Evolutionary conservation across 495 filamentous ascomycete genomes (phyloP).

Genomic region (Neurospora cerealis): DNA sequence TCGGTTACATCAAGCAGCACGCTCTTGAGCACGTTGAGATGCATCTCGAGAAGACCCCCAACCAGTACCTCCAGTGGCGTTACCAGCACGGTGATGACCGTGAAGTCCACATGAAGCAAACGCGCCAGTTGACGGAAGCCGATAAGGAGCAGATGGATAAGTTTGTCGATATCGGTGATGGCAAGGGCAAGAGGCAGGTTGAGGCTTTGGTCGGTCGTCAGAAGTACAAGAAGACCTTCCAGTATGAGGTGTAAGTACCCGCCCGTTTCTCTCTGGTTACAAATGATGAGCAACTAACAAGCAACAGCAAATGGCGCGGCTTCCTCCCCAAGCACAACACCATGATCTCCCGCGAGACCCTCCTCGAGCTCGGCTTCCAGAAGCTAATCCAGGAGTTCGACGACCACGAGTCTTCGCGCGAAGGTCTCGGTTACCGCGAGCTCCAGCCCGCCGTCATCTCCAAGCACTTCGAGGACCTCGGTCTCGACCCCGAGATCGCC

Average conservation of each 20-base stretch:
- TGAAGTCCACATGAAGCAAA: constrained; percentile 96
- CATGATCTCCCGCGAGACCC: constrained; percentile 86
- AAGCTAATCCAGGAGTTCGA: constrained; percentile 98
- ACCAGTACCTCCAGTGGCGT: constrained; percentile 98
- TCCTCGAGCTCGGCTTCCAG: constrained; percentile 72
- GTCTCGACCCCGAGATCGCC: constrained; percentile 92
- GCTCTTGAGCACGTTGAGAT: constrained; percentile 98
- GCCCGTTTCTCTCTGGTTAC: not conserved
- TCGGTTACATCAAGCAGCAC: constrained; percentile 99
- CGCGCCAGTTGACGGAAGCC: constrained; percentile 73
- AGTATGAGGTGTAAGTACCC: constrained; percentile 84
- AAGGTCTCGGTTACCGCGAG: constrained; percentile 90
- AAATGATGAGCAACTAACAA: constrained; percentile 9
- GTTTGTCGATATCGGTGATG: constrained; percentile 71
- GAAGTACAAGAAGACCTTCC: constrained; percentile 98
- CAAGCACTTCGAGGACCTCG: constrained; percentile 96
- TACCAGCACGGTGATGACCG: constrained; percentile 95
- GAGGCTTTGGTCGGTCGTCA: constrained; percentile 90
- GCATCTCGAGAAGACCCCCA: constrained; percentile 98
- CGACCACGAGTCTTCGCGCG: constrained; percentile 93
- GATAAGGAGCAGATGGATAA: constrained; percentile 89
- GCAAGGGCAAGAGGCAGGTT: constrained; percentile 65
- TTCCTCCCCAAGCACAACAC: constrained; percentile 88
- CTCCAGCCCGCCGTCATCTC: constrained; percentile 87
- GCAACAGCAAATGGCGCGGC: constrained; percentile 66